These are phyloP conservation scores for Orbilia javanica DNA, from an alignment of 2,329 filamentous ascomycete species.

Conservation along the genomic window DNA sequence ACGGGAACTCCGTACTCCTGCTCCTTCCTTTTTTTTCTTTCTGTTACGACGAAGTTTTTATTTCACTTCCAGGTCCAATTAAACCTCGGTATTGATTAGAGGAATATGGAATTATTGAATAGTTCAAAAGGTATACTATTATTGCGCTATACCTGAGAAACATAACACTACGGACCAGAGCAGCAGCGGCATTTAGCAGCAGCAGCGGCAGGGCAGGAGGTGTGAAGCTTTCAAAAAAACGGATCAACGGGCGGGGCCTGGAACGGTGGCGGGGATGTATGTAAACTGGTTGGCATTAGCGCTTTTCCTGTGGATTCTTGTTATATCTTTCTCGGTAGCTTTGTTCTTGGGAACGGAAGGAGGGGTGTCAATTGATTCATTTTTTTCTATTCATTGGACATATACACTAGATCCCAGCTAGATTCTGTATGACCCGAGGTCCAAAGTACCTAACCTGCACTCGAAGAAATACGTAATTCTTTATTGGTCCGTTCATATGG, in stretches of 20 bases:
- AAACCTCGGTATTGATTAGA: neutral
- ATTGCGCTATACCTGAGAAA: neutral
- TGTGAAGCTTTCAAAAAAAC: neutral
- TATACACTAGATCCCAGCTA: neutral
- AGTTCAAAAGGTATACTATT: neutral
- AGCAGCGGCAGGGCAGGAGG: neutral
- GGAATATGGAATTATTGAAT: neutral
- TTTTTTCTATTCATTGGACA: constrained; percentile 20
- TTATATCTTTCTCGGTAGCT: constrained; percentile 2
- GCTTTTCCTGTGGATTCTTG: constrained; percentile 23
- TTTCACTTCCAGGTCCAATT: neutral
- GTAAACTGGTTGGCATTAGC: constrained; percentile 48
- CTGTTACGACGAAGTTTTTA: neutral
- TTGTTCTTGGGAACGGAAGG: neutral
- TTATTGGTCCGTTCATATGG: neutral
- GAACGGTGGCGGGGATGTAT: constrained; percentile 27
- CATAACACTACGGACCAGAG: neutral
- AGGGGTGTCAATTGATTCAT: constrained; percentile 44
- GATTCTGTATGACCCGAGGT: constrained; percentile 1
- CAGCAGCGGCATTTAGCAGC: neutral
- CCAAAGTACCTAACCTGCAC: too few relatives aligned
- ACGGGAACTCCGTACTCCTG: neutral
- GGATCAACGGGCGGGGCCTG: neutral
- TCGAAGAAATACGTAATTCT: constrained; percentile 12
- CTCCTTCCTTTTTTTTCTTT: neutral